These are phyloP conservation scores for Ceratocystis alfenasii DNA, from an alignment of 2,329 filamentous ascomycete species.

Conservation along the genomic window DNA sequence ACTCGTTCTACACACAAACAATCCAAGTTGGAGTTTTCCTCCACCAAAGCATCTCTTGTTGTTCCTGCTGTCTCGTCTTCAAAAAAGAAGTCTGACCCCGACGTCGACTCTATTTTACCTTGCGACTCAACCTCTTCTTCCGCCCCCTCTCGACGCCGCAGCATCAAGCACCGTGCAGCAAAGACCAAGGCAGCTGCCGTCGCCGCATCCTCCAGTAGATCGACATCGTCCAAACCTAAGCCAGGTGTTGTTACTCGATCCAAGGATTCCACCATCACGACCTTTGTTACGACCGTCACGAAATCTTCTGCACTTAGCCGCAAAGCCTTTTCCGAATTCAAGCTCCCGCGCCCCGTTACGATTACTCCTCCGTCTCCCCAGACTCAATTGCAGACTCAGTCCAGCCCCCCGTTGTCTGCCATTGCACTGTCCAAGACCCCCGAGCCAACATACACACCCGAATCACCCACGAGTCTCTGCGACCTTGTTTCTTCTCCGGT, in stretches of 20 bases:
- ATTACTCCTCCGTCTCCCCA: constrained; percentile 7
- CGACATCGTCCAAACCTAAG: constrained; percentile 2
- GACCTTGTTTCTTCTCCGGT: constrained; percentile 13
- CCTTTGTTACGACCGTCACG: constrained; percentile 18
- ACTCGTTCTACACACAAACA: constrained; percentile 12
- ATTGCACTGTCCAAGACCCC: neutral
- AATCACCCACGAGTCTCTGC: constrained; percentile 19
- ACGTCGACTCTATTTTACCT: neutral
- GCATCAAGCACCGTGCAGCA: constrained; percentile 19
- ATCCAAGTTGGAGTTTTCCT: constrained; percentile 17
- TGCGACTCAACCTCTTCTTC: constrained; percentile 8
- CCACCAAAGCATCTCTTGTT: constrained; percentile 15
- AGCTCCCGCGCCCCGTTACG: constrained; percentile 16
- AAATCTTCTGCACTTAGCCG: constrained; percentile 16
- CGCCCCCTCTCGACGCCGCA: constrained; percentile 10
- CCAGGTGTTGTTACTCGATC: neutral
- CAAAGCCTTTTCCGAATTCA: constrained; percentile 3
- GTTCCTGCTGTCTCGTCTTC: neutral
- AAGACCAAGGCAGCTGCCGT: constrained; percentile 18
- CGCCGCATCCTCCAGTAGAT: constrained; percentile 14
- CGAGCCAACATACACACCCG: constrained; percentile 11
- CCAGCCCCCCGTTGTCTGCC: constrained; percentile 13
- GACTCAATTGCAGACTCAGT: neutral
- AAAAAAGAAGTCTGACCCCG: neutral
- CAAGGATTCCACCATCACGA: constrained; percentile 14